Percentiles rank a stretch among this genome's conserved stretches.
Evolutionary conservation across 345 rosid genomes (phyloP).

Genomic region (Litchi chinensis): DNA sequence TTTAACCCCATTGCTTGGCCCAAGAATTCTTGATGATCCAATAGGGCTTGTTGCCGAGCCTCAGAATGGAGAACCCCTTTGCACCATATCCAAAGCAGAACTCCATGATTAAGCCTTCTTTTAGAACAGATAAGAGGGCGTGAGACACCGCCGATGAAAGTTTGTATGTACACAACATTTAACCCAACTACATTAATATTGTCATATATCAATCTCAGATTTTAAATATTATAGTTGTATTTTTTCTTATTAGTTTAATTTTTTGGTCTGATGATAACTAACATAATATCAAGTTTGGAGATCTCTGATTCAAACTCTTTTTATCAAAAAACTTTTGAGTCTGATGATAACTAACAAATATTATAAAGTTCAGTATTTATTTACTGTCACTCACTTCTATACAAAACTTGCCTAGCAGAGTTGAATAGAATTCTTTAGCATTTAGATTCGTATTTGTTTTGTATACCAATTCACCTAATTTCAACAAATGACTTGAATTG

Average conservation of each 20-base stretch:
- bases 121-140: slow-evolving; percentile 84
- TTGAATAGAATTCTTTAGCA: no score
- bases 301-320: no score
- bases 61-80: slow-evolving; percentile 73
- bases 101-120: slow-evolving; percentile 74
- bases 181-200: slow-evolving; percentile 60
- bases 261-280: no score
- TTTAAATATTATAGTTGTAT: no score
- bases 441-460: no score
- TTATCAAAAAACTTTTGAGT: no score
- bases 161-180: slow-evolving; percentile 87
- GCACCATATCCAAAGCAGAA: slow-evolving; percentile 78
- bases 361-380: neutral
- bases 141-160: slow-evolving; percentile 88
- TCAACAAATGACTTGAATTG: neutral
- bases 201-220: no score
- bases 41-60: slow-evolving; percentile 66
- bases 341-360: no score
- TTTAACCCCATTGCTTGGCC: slow-evolving; percentile 84
- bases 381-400: neutral
- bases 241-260: no score
- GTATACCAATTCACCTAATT: neutral
- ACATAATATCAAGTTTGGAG: no score
- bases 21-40: slow-evolving; percentile 95
- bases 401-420: neutral